Evolutionary conservation across 139 green algal genomes (phyloP), one percentile per base, ranked within the genome.

Genomic region (Chlamydomonas schloesseri): DNA sequence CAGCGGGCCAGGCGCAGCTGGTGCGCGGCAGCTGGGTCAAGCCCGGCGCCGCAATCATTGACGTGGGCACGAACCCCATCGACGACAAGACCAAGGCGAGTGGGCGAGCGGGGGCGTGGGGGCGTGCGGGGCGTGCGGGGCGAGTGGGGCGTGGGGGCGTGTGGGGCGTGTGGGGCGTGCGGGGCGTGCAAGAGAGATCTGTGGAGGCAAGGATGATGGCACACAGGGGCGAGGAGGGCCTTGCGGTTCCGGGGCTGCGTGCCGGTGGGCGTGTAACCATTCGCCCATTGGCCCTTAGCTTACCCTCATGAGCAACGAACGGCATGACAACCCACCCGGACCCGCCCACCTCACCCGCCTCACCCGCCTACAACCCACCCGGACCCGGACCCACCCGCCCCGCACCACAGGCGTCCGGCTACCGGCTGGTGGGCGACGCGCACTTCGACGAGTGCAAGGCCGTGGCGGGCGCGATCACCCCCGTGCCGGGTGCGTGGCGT

Each of bases 11-110:
- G 68, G 62, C 82, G 62, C 76, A 82, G 89, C 97, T 50, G 94
- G 98, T 84, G 93, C 90, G 91, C 29, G 91, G 88, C 0, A 93
- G 93, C 64, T 99, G 97, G 97, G 84, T 99, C 23, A 99, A 99
- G 91, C 94, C 95, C 1, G 97, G 97, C 0, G 95, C 95, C 1
- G 96, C 96, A 23, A 94, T 99, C 26, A 96, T 99, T 50, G 97
- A 99, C 87, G 96, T 99, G 20, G 97, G 97, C 31, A 99, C 97
- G 68, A 99, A 99, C 89, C 93, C 96, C 15, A 90, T 99, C 34
- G 91, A 96, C 69, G 93, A 94, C 68, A 11, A 83, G 9, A 89
- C 47, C 77, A 92, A 92, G 79, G 79, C 77, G 26, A 0, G 75
- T 21, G 81, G 83, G 17, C 33, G 68, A n/a, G 13, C 6, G 36